phyloP scores from a whole-genome alignment of 2,329 filamentous ascomycete species.

The Orbilia brochopaga region DNA sequence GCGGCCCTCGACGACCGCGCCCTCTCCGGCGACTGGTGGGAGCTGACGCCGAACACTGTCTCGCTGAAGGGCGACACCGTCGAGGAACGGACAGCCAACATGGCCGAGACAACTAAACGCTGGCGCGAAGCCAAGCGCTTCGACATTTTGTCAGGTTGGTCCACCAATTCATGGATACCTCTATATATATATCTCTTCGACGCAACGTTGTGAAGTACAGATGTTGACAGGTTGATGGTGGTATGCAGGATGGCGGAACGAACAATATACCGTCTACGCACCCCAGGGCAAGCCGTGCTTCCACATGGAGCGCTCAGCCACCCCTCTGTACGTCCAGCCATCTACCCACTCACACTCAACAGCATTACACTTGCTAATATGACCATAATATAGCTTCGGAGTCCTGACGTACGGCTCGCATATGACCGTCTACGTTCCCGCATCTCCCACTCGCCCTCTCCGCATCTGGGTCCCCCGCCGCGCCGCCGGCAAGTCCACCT shows the following conservation, averaged over 20 bases:
- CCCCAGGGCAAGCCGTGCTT: conserved; percentile 69
- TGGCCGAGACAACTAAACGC: conserved; percentile 66
- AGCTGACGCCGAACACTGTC: conserved; percentile 41
- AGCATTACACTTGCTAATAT: background rate
- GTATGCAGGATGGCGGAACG: conserved; percentile 74
- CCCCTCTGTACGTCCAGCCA: conserved; percentile 76
- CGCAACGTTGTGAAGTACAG: too few relatives aligned
- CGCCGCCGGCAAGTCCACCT: conserved; percentile 79
- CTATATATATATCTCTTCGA: too few relatives aligned
- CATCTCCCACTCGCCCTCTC: conserved; percentile 61
- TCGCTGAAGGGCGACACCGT: conserved; percentile 60
- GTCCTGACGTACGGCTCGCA: conserved; percentile 60
- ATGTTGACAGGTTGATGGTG: conserved; percentile 59
- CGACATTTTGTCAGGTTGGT: conserved; percentile 60
- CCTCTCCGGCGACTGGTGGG: conserved; percentile 72
- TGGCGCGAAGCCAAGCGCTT: conserved; percentile 77
- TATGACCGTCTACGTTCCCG: conserved; percentile 73
- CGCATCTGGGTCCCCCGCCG: conserved; percentile 85
- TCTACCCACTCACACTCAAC: background rate
- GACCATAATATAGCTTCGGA: conserved; percentile 23
- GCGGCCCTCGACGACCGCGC: conserved; percentile 78
- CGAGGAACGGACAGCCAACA: conserved; percentile 66
- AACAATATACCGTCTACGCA: conserved; percentile 79
- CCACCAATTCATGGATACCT: too few relatives aligned
- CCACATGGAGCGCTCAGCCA: conserved; percentile 77